phyloP scores from a whole-genome alignment of 345 rosid genomes.

The Gossypium raimondii region DNA sequence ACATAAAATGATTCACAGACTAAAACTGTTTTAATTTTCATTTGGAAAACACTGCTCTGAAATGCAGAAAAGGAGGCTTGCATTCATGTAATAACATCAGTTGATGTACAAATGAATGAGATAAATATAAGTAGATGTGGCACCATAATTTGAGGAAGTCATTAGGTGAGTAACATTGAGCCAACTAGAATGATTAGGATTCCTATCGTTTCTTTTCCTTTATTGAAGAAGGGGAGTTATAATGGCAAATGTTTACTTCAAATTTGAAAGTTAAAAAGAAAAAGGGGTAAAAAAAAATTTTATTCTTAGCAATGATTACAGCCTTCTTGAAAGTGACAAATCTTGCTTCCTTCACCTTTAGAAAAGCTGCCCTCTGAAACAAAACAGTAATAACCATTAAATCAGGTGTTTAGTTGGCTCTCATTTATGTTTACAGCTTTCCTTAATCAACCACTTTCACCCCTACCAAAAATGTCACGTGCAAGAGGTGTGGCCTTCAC shows the following conservation, averaged over 20 bases:
- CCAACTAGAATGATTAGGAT: constrained; percentile 4
- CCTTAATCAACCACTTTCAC: not conserved
- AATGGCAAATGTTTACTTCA: not conserved
- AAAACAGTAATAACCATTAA: not conserved
- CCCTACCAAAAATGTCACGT: not conserved
- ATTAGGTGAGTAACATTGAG: not conserved
- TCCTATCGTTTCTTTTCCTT: not conserved
- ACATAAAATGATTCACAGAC: too few species aligned
- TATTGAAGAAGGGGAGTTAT: not conserved
- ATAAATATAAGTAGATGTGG: not conserved
- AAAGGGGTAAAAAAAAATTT: not conserved
- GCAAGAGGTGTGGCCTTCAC: not conserved
- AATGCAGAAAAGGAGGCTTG: too few species aligned
- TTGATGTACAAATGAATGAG: too few species aligned
- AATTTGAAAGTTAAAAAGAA: not conserved
- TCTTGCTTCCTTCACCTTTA: constrained; percentile 25
- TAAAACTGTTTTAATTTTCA: too few species aligned
- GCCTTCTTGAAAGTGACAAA: constrained; percentile 27
- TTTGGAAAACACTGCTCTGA: too few species aligned
- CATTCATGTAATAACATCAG: too few species aligned
- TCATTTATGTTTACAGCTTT: constrained; percentile 1
- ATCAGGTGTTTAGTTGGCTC: constrained; percentile 3
- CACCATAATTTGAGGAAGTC: not conserved
- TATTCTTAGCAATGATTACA: constrained; percentile 25
- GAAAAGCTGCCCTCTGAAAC: constrained; percentile 18